Evolutionary conservation across 2,329 filamentous ascomycete species (phyloP), one percentile per base, ranked within the genome.

Genomic region (Colletotrichum camelliae): DNA sequence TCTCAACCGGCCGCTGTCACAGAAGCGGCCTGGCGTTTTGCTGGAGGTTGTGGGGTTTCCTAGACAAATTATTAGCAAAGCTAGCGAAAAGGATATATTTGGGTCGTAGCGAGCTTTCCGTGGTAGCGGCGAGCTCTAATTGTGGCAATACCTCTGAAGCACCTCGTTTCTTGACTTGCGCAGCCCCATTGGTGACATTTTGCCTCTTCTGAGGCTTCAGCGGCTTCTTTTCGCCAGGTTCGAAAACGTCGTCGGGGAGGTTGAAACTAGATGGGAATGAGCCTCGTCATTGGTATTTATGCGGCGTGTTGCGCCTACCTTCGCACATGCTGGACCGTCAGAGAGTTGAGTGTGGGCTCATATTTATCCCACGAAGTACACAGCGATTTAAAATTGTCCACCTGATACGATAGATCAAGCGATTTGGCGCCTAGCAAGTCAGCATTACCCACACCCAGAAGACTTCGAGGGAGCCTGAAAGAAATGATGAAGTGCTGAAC

Each of bases 221-320:
- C 7, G 94, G 94, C 80, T 92, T 94, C 66, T 88, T 87, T 84
- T 99, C 97, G 80, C 95, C 95, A 29, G 93, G 87, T 64, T 93
- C 90, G 82, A 99, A 99, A 4, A 98, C 93, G 83, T 99, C 96
- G 75, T 95, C 93, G 33, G 97, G 97, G 31, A 99, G 90, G 81
- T 96, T 93, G 83, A 95, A 94, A 85, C 96, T 98, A 62, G 81
- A 39, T 78, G 3, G 5, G 13, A 29, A 12, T 77, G 39, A 77
- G 74, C 48, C 29, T 18, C 7, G 24, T 4, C 35, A 27, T 12
- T 13, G 21, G 43, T 60, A 37, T 18, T 27, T 27, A 18, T 37
- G 7, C 10, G 18, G 18, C 37, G 15, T 48, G 35, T 18, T 13
- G 87, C 93, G 33, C 12, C 86, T 89, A 98, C 96, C 94, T 97